phyloP scores from a whole-genome alignment of 2,329 filamentous ascomycete genomes.

The Penicillium sp. region DNA sequence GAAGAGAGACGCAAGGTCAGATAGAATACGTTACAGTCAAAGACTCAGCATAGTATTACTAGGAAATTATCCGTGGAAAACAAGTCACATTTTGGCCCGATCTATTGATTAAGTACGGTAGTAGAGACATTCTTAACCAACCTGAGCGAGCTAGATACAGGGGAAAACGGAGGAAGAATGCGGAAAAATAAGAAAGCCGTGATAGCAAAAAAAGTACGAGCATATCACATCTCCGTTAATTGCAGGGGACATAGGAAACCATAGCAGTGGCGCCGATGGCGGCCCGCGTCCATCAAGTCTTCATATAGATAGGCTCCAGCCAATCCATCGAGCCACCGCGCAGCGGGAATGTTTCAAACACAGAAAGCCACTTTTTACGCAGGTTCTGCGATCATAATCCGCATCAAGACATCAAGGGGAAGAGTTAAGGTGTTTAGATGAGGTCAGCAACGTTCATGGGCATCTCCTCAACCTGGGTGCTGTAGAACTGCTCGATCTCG shows the following conservation, averaged over 20 bases:
- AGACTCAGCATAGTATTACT: background rate
- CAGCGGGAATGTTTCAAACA: constrained; percentile 33
- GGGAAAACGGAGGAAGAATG: constrained; percentile 26
- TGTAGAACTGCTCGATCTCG: constrained; percentile 96
- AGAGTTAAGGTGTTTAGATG: constrained; percentile 39
- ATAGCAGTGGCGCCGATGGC: constrained; percentile 25
- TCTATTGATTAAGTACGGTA: constrained; percentile 38
- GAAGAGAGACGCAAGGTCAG: no score
- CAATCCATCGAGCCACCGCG: constrained; percentile 21
- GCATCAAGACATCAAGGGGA: constrained; percentile 34
- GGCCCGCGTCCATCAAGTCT: background rate
- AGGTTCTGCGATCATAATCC: constrained; percentile 40
- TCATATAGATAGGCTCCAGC: background rate
- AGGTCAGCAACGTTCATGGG: constrained; percentile 81
- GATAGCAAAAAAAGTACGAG: constrained; percentile 39
- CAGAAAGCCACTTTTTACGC: constrained; percentile 44
- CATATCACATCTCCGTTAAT: constrained; percentile 40
- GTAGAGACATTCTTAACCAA: constrained; percentile 39
- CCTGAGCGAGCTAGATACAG: constrained; percentile 39
- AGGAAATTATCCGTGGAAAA: background rate
- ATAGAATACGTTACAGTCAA: background rate
- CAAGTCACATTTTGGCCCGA: constrained; percentile 40
- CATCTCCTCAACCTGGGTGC: constrained; percentile 97
- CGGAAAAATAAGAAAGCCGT: constrained; percentile 33
- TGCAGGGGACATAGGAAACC: constrained; percentile 39